A percentile compares a stretch with the other conserved stretches of the same genome.
Evolutionary conservation across 2,329 filamentous ascomycete genomes (phyloP).

Genomic region (Claviceps citrina): DNA sequence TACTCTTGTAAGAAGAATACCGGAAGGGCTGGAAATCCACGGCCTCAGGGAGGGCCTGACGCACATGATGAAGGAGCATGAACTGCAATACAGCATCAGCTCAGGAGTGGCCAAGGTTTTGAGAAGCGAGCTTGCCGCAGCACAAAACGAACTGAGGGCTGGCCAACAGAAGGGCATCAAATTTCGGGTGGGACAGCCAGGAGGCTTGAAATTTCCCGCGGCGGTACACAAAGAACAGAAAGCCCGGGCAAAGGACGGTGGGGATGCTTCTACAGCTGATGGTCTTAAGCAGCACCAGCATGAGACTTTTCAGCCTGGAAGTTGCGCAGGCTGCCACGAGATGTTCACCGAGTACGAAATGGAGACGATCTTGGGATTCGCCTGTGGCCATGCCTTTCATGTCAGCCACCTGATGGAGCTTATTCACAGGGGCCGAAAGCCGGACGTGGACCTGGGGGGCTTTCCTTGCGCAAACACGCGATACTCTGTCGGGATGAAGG

Average conservation of each 20-base stretch:
- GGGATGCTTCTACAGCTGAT: not conserved
- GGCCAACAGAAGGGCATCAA: constrained; percentile 78
- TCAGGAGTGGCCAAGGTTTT: constrained; percentile 78
- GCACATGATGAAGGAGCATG: constrained; percentile 87
- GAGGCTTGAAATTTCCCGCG: constrained; percentile 23
- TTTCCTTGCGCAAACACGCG: constrained; percentile 28
- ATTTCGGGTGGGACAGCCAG: constrained; percentile 54
- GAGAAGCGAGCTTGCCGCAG: constrained; percentile 69
- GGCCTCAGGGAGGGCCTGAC: constrained; percentile 77
- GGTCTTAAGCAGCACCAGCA: constrained; percentile 14
- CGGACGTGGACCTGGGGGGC: constrained; percentile 32
- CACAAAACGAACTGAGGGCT: constrained; percentile 64
- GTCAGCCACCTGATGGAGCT: constrained; percentile 51
- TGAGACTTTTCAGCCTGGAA: constrained; percentile 30
- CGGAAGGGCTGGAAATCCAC: constrained; percentile 82
- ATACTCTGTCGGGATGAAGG: constrained; percentile 67
- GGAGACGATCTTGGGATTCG: constrained; percentile 65
- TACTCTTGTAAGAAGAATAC: constrained; percentile 75
- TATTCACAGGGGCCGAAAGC: constrained; percentile 28
- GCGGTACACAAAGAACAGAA: constrained; percentile 10
- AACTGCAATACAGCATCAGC: constrained; percentile 86
- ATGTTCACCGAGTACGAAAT: constrained; percentile 45
- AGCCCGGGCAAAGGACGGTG: constrained; percentile 9
- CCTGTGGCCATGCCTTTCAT: constrained; percentile 72
- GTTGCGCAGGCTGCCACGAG: constrained; percentile 43